Evolutionary conservation across 179 eudicot species (phyloP).

Genomic region (Silene noctiflora): DNA sequence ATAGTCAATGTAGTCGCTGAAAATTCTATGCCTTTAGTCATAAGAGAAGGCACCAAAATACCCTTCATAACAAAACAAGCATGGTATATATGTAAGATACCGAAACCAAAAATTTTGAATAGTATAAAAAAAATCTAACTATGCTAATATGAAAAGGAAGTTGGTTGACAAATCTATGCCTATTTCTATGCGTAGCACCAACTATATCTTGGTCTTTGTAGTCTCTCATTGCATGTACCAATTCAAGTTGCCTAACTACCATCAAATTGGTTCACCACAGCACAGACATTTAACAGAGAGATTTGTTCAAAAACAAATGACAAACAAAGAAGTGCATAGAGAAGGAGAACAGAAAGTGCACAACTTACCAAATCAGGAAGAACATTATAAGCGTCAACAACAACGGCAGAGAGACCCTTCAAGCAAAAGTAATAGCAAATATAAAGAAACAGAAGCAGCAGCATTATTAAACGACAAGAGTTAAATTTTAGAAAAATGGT

Average conservation of each 20-base stretch:
- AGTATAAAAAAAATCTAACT: not conserved
- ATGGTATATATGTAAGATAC: slow-evolving; percentile 17
- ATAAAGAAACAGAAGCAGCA: not conserved
- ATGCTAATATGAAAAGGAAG: slow-evolving; percentile 13
- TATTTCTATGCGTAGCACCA: not conserved
- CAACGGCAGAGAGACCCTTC: slow-evolving; percentile 67
- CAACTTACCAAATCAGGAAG: slow-evolving; percentile 78
- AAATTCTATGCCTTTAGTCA: slow-evolving; percentile 74
- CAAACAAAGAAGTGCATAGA: no score
- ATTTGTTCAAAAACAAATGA: no score
- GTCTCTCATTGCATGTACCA: not conserved
- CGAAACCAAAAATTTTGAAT: not conserved
- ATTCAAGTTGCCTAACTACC: not conserved
- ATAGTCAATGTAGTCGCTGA: slow-evolving; percentile 64
- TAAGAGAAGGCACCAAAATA: slow-evolving; percentile 76
- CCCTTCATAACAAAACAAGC: slow-evolving; percentile 43
- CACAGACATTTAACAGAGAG: not conserved
- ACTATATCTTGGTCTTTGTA: not conserved
- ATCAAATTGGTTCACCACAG: not conserved
- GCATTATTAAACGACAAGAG: slow-evolving; percentile 8
- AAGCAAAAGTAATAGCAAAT: slow-evolving; percentile 16
- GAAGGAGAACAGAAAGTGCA: slow-evolving; percentile 1
- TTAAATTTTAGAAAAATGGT: not conserved
- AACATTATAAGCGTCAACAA: slow-evolving; percentile 78
- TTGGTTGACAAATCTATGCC: not conserved